Base-by-base conservation (phyloP, 2,329 filamentous ascomycete species). In the Diaporthe citri region DNA sequence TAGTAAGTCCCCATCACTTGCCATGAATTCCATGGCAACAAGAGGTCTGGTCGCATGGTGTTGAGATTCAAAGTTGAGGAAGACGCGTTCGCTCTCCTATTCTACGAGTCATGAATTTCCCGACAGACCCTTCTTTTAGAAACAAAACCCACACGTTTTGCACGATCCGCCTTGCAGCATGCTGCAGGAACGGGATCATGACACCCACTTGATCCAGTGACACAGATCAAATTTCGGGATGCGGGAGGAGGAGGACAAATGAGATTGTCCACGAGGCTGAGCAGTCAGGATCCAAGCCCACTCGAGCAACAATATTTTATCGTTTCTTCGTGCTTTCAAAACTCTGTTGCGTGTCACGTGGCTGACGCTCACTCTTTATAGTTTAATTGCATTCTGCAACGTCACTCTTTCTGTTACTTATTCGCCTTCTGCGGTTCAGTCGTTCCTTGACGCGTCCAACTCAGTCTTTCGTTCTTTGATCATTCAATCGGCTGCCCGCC, bases 191-290 rank as follows among this genome's bases (percentile, higher is more conserved):
- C 62, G 20, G 62, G 10, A 31, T 36, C 43, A 51, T 67, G 62
- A 51, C 62, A 13, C 62, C 31, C 13, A 25, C 22, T 67, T 48
- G 62, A 39, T n/a, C 28, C 43, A 36, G 62, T 67, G 46, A 17
- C n/a, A 51, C 43, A 67, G 20, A n/a, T 48, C 43, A 36, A 67
- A 51, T 67, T 67, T 51, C 62, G 62, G 62, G 62, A 51, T 67
- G 62, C 46, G 62, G 62, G 62, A 36, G 62, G 41, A 46, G 12
- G 31, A 67, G 20, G 31, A 4, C 28, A 25, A 67, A 51, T 36
- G 31, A 67, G 20, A 67, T 67, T 51, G 13, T 31, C 43, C 43
- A 51, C 31, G 62, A 67, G 62, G 62, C 43, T 67, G 62, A 67
- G 62, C 13, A 34, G 22, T 39, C 20, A 2, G 28, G 22, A 31